These are phyloP conservation scores for Diaporthe citrichinensis DNA, from an alignment of 2,329 filamentous ascomycete species.

Conservation along the genomic window DNA sequence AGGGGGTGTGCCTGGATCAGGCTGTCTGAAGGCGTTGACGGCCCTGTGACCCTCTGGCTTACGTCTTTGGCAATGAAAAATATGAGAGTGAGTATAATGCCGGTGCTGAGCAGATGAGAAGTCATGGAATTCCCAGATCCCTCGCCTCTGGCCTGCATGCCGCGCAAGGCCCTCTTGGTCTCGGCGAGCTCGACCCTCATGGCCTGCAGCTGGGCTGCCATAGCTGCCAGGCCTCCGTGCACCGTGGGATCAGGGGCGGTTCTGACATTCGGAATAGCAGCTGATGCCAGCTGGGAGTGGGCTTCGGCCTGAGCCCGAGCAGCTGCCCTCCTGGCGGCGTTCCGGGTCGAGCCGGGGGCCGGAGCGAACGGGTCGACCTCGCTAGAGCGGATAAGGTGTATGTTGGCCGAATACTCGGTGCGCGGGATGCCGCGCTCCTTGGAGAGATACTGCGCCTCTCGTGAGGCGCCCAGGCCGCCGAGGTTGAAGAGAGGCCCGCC, in stretches of 20 bases:
- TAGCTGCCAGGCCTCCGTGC: not conserved
- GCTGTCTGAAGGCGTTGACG: not conserved
- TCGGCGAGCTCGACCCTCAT: not conserved
- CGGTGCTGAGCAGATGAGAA: not conserved
- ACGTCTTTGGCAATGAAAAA: not conserved
- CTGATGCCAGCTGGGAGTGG: not conserved
- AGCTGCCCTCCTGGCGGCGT: slow-evolving; percentile 15
- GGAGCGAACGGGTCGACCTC: slow-evolving; percentile 40
- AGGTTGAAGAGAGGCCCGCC: slow-evolving; percentile 34
- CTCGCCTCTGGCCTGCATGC: not conserved
- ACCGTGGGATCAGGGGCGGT: not conserved
- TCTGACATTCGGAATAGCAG: not conserved
- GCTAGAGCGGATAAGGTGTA: slow-evolving; percentile 40
- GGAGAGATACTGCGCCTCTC: slow-evolving; percentile 38
- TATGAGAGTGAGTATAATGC: not conserved
- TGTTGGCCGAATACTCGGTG: slow-evolving; percentile 36
- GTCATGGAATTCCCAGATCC: not conserved
- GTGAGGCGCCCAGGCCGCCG: slow-evolving; percentile 34
- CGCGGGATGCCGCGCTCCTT: slow-evolving; percentile 38
- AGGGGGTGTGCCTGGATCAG: not conserved
- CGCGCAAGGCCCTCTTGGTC: not conserved
- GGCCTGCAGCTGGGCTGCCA: not conserved
- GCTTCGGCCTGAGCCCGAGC: slow-evolving; percentile 4
- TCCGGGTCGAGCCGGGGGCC: slow-evolving; percentile 27
- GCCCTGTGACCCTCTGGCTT: not conserved